Base-by-base conservation (phyloP, 305 asterid genomes). In the Solanum hybrid region DNA sequence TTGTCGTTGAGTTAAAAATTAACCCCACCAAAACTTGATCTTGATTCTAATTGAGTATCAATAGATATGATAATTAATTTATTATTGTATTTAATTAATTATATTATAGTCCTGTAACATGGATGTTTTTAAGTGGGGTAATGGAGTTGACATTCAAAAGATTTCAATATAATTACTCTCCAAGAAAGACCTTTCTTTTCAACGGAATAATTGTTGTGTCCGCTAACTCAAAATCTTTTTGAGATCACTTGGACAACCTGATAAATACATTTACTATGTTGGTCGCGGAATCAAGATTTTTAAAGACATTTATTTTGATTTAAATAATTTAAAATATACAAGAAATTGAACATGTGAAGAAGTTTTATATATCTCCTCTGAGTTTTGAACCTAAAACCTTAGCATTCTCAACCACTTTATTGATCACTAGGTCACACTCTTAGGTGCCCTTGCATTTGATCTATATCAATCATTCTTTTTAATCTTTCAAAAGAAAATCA, bases 111-210 rank as follows among this genome's bases (percentile, higher is more conserved):
- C 40, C 73, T 76, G 17, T 85, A 80, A 86, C 46, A 37, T 34
- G 88, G 69, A 89, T 91, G 89, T 27, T 89, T 89, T 75, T 34
- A 64, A 86, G 69, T 89, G 66, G 91, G 72, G n/a, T 86, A 91
- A 92, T 91, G 92, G 95, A 92, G 97, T 93, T 95, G 97, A 94
- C 98, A 90, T 89, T 24, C 78, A 84, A 93, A 93, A 89, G 91
- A 88, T 85, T 91, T 89, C 87, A 87, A 37, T 86, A 81, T 79
- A 91, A 92, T 92, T 87, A 85, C 89, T 90, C 86, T 93, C 91
- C 89, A 87, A 66, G 79, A 90, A 94, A 90, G 90, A 84, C 22
- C 2, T 76, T 76, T 1, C 87, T 84, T 84, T 81, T 51, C 87
- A 51, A 84, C 29, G 85, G 89, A 87, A 75, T 26, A 64, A 64